These are phyloP conservation scores for Teratosphaeria pseudoeucalypti DNA, from an alignment of 2,329 filamentous ascomycete species.

Conservation along the genomic window DNA sequence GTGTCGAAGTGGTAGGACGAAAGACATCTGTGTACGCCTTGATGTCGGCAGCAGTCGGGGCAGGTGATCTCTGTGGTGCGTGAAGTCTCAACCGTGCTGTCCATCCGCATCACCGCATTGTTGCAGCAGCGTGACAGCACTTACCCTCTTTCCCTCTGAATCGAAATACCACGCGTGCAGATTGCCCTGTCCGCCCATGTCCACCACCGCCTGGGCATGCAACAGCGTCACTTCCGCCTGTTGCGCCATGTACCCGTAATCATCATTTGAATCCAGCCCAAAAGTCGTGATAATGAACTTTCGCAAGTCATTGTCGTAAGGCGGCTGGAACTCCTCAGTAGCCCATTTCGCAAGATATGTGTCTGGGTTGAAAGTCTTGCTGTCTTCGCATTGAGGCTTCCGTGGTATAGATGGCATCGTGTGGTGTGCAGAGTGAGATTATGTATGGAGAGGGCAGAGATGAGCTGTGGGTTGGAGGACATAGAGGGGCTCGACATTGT, in stretches of 20 bases:
- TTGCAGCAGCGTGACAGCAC: background rate
- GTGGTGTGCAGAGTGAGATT: background rate
- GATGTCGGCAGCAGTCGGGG: slow-evolving; percentile 49
- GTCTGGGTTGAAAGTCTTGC: slow-evolving; percentile 36
- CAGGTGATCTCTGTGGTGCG: slow-evolving; percentile 6
- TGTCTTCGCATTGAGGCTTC: slow-evolving; percentile 29
- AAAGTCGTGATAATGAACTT: slow-evolving; percentile 40
- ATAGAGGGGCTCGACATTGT: background rate
- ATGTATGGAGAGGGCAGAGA: background rate
- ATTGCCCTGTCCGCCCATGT: slow-evolving; percentile 35
- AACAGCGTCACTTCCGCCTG: slow-evolving; percentile 39
- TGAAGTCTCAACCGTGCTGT: slow-evolving; percentile 6
- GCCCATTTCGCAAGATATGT: slow-evolving; percentile 35
- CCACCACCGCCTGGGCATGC: slow-evolving; percentile 40
- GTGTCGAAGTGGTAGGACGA: slow-evolving; percentile 47
- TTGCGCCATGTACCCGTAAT: slow-evolving; percentile 42
- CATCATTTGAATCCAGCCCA: slow-evolving; percentile 32
- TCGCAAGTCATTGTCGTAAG: slow-evolving; percentile 34
- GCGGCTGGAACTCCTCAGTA: slow-evolving; percentile 26
- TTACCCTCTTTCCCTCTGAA: slow-evolving; percentile 27
- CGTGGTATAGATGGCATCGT: slow-evolving; percentile 22
- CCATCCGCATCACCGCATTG: background rate
- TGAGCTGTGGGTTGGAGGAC: background rate
- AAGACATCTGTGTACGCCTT: slow-evolving; percentile 60
- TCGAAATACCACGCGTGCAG: slow-evolving; percentile 41